phyloP scores from a whole-genome alignment of 2,329 filamentous ascomycete species.

The Colletotrichum tabaci region DNA sequence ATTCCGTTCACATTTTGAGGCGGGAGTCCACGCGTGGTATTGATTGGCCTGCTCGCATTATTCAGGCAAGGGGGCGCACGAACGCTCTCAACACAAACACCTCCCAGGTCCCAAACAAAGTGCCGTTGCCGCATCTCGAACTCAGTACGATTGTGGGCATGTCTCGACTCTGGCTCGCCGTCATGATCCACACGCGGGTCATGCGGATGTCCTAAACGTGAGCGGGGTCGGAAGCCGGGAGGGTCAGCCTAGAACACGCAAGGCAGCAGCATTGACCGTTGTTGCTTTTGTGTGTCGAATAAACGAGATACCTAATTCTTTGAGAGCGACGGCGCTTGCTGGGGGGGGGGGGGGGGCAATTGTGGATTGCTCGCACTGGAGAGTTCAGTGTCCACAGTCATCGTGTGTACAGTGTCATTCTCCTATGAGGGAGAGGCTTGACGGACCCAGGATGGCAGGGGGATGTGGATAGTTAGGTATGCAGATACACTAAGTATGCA shows the following conservation, averaged over 20 bases:
- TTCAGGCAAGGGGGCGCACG: neutral
- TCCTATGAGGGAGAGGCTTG: neutral
- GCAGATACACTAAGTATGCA: neutral
- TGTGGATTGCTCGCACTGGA: neutral
- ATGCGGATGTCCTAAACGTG: slow-evolving; percentile 14
- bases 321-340: slow-evolving; percentile 16
- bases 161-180: neutral
- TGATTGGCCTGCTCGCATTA: slow-evolving; percentile 7
- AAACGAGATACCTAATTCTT: slow-evolving; percentile 21
- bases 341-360: neutral
- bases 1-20: neutral
- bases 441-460: slow-evolving; percentile 17
- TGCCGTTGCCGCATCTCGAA: slow-evolving; percentile 15
- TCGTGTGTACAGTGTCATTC: neutral
- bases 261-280: slow-evolving; percentile 26
- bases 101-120: slow-evolving; percentile 1
- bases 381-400: slow-evolving; percentile 10
- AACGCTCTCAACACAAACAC: neutral
- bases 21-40: neutral
- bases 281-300: slow-evolving; percentile 35
- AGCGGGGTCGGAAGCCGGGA: slow-evolving; percentile 6
- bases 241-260: slow-evolving; percentile 3
- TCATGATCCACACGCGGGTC: slow-evolving; percentile 23
- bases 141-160: slow-evolving; percentile 5
- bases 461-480: neutral